Conservation (phyloP, 2,329 filamentous ascomycete species). For the Sarocladiaceae sp. region DNA sequence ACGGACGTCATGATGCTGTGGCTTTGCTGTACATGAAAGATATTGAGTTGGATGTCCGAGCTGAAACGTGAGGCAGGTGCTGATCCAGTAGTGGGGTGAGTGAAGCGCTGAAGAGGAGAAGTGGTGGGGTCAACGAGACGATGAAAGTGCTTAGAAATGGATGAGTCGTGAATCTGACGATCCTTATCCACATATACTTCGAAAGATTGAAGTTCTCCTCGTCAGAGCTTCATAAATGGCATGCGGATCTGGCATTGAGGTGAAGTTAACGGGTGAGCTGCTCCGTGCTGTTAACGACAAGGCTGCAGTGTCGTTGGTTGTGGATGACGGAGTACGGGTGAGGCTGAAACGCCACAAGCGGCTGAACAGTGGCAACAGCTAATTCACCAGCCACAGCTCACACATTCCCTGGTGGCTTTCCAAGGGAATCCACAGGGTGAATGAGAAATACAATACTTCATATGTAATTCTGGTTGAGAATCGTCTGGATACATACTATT, state of each 20-base stretch:
- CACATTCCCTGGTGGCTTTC: no score
- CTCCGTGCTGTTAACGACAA: not conserved
- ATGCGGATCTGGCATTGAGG: not conserved
- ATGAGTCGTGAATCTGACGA: no score
- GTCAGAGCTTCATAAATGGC: no score
- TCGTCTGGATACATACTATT: no score
- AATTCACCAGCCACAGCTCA: not conserved
- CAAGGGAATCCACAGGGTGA: no score
- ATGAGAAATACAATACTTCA: no score
- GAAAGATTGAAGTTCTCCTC: no score
- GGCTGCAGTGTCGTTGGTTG: not conserved
- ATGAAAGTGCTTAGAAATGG: not conserved
- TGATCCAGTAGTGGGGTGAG: not conserved
- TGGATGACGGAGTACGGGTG: not conserved
- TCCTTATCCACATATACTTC: no score
- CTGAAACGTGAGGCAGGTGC: not conserved
- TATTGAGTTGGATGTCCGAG: not conserved
- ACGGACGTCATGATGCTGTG: slow-evolving; percentile 22
- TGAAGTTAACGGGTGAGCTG: not conserved
- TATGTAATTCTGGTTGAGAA: no score
- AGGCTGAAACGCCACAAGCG: not conserved
- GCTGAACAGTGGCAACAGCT: not conserved
- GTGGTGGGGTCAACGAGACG: not conserved
- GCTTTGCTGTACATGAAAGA: not conserved
- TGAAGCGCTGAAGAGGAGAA: not conserved